Base-by-base conservation (phyloP, 2,329 filamentous ascomycete genomes). In the Paracamarosporium sp. region DNA sequence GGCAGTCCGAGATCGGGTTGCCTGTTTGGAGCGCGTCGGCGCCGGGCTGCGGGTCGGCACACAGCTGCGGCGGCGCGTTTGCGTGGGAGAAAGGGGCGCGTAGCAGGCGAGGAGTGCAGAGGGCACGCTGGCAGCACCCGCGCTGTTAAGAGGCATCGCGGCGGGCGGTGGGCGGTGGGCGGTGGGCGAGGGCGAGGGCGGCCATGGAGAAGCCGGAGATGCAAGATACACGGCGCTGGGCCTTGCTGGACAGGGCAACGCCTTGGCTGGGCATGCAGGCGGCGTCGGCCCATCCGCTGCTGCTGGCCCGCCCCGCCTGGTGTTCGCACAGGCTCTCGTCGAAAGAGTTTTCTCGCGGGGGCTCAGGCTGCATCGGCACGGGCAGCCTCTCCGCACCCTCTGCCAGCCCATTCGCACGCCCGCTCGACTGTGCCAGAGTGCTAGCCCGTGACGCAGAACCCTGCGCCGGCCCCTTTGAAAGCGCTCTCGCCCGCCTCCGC, bases 161-260 rank as follows among this genome's bases (percentile, higher is more conserved):
- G 15, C 24, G 11, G 33, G 4, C 33, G 53, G 41, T 22, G 33
- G 8, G 28, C 31, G 25, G 15, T 17, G 11, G 33, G 4, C 33
- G 53, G 41, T 22, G 33, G 8, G n/a, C n/a, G n/a, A n/a, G n/a
- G n/a, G n/a, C n/a, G n/a, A n/a, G n/a, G n/a, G n/a, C n/a, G 12
- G 6, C 62, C 57, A 63, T 70, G 72, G 71, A 74, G 71, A 74
- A 60, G 62, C 71, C 72, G 72, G 72, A 74, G 72, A 74, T 64
- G 67, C 63, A 45, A 36, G 40, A 54, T 35, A 55, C 53, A 35
- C 11, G 30, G 46, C 35, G 15, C 44, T 50, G 64, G 66, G 64
- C 61, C 66, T 67, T 63, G 27, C 54, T 33, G 30, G 3, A 30
- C 12, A 17, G 1, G 50, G 55, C 12, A n/a, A n/a, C n/a, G n/a